These are phyloP conservation scores for Cryphonectria carpinicola DNA, from an alignment of 2,329 filamentous ascomycete genomes.

Conservation along the genomic window DNA sequence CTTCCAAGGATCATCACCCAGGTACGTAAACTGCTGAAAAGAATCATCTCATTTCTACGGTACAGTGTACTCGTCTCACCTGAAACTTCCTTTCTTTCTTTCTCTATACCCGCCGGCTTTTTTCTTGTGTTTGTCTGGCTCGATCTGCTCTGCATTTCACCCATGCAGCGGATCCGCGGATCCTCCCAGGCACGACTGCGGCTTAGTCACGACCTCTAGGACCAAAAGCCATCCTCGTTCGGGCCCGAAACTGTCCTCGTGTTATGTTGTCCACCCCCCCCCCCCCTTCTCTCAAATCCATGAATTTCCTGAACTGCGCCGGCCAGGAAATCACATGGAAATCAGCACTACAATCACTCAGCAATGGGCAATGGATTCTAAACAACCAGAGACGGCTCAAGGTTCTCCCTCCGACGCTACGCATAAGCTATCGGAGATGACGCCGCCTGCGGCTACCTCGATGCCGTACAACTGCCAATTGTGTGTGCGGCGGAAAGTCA, in stretches of 20 bases:
- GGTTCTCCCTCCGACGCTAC: not conserved
- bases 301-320: not conserved
- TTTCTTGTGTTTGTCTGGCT: not conserved
- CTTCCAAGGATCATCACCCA: conserved; percentile 41
- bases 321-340: not conserved
- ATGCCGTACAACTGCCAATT: conserved; percentile 34
- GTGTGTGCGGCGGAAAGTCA: conserved; percentile 38
- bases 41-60: conserved; percentile 34
- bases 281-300: not conserved
- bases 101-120: not conserved
- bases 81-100: not conserved
- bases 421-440: not conserved
- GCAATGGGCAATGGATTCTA: conserved; percentile 1
- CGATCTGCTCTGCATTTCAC: conserved; percentile 29
- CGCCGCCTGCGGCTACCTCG: not conserved
- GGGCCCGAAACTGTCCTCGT: too few relatives aligned
- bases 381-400: not conserved
- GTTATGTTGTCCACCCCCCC: too few relatives aligned
- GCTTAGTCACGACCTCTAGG: not conserved
- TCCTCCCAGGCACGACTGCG: not conserved
- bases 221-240: not conserved
- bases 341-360: not conserved
- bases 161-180: not conserved
- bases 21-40: conserved; percentile 50
- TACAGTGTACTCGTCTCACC: conserved; percentile 5